Conservation (phyloP, 1,284 basidiomycete genomes). For the Pyrrhoderma noxium region DNA sequence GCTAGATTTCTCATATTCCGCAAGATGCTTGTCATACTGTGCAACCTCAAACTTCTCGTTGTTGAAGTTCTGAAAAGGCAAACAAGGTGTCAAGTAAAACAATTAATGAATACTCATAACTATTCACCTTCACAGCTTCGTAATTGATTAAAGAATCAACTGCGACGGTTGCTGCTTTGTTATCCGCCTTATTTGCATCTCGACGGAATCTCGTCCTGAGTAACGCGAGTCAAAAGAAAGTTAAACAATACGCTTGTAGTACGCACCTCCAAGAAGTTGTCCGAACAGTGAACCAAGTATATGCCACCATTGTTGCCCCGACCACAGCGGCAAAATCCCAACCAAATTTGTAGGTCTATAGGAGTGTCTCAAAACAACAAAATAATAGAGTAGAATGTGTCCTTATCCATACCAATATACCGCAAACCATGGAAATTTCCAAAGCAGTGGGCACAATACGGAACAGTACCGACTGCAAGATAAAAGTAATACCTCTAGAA, state of each 20-base stretch:
- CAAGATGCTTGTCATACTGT: slow-evolving; percentile 88
- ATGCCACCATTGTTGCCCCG: slow-evolving; percentile 76
- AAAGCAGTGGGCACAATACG: slow-evolving; percentile 94
- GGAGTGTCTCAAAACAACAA: neutral
- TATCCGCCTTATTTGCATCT: slow-evolving; percentile 94
- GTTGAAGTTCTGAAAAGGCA: slow-evolving; percentile 77
- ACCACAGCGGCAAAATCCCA: slow-evolving; percentile 96
- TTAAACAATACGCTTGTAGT: neutral
- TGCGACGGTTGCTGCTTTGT: slow-evolving; percentile 88
- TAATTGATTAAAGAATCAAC: slow-evolving; percentile 97
- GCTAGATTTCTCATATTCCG: slow-evolving; percentile 84
- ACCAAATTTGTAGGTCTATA: slow-evolving; percentile 91
- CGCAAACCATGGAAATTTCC: slow-evolving; percentile 95
- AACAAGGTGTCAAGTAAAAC: neutral
- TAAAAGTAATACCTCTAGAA: slow-evolving; percentile 88
- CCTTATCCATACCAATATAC: slow-evolving; percentile 67
- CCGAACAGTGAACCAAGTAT: slow-evolving; percentile 95
- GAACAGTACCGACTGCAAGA: slow-evolving; percentile 90
- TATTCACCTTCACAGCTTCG: slow-evolving; percentile 88
- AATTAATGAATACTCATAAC: slow-evolving; percentile 14
- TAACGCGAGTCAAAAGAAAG: neutral
- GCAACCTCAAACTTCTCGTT: slow-evolving; percentile 89
- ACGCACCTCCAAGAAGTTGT: slow-evolving; percentile 91
- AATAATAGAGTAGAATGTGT: slow-evolving; percentile 6
- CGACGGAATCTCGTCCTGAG: slow-evolving; percentile 88